phyloP scores from a whole-genome alignment of 2,329 filamentous ascomycete genomes.

The Verticillium dahliae region DNA sequence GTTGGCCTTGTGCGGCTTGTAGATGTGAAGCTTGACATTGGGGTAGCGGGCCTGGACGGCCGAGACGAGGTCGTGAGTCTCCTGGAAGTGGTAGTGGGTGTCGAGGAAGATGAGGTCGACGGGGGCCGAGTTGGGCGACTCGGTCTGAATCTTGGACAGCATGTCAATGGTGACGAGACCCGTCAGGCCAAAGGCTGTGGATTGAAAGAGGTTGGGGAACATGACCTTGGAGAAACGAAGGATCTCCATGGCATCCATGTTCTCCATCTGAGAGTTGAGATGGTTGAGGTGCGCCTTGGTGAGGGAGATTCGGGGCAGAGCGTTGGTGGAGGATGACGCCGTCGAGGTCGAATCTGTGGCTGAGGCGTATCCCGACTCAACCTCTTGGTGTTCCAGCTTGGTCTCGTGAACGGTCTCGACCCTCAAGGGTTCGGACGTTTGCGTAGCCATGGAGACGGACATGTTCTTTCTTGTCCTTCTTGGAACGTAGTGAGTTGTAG shows the following conservation, averaged over 20 bases:
- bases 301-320: constrained; percentile 74
- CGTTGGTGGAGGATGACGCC: constrained; percentile 46
- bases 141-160: constrained; percentile 65
- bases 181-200: constrained; percentile 75
- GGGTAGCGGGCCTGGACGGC: constrained; percentile 71
- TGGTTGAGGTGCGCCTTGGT: constrained; percentile 83
- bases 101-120: constrained; percentile 75
- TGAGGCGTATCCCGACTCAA: constrained; percentile 81
- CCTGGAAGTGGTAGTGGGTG: constrained; percentile 75
- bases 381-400: constrained; percentile 36
- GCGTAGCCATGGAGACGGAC: constrained; percentile 4
- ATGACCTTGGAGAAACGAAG: constrained; percentile 87
- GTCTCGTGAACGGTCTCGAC: constrained; percentile 26
- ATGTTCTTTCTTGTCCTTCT: not conserved
- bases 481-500: not conserved
- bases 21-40: constrained; percentile 75
- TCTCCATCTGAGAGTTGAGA: constrained; percentile 82
- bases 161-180: constrained; percentile 81
- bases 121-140: constrained; percentile 52
- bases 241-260: constrained; percentile 84
- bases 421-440: constrained; percentile 18
- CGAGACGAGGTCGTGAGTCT: constrained; percentile 69
- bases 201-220: constrained; percentile 84
- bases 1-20: constrained; percentile 73
- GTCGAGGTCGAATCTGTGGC: constrained; percentile 28